Evolutionary conservation across 1,139 yeast species (phyloP), one percentile per base, ranked within the genome.

Genomic region (Scheffersomyces titani): DNA sequence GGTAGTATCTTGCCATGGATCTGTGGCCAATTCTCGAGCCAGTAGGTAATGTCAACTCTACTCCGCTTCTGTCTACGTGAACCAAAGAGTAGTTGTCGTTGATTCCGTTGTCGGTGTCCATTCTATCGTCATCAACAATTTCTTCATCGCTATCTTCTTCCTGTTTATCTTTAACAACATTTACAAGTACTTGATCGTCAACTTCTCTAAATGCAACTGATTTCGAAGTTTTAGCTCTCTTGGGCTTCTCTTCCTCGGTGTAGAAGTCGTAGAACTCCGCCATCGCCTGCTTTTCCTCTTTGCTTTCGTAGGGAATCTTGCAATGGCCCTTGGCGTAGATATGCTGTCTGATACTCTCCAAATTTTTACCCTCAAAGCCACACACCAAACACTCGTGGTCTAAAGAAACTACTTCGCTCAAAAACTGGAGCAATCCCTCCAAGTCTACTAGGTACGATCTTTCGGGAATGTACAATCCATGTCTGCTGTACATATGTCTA

Each of bases 281-380:
- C 19, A 84, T 65, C 2, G 70, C 68, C 16, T 67, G 67, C 55
- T 74, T 76, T 52, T 83, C 86, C 18, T 75, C 79, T 52, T 70
- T 73, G 3, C 80, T 72, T 58, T 84, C 88, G 63, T 80, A 84
- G 0, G 88, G 88, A 21, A 84, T 67, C 50, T 73, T 75, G 60
- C 87, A 82, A 63, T 84, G 88, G 0, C 87, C 87, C 65, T 84
- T 84, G 7, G 82, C 72, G 6, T 60, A 52, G 60, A 82, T 70
- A 65, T 84, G 88, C 60, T 83, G 88, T 60, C 88, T 73, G 1
- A 84, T 74, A 63, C 87, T 78, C 55, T 76, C 76, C 55, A 83
- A 65, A 58, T 73, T 80, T 57, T 71, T 81, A 1, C 87, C 87
- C 49, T 71, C 70, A 61, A 81, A 84, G 2, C 85, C 86, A 70